phyloP scores from a whole-genome alignment of 2,329 filamentous ascomycete genomes.

The Delphinella strobiligena region DNA sequence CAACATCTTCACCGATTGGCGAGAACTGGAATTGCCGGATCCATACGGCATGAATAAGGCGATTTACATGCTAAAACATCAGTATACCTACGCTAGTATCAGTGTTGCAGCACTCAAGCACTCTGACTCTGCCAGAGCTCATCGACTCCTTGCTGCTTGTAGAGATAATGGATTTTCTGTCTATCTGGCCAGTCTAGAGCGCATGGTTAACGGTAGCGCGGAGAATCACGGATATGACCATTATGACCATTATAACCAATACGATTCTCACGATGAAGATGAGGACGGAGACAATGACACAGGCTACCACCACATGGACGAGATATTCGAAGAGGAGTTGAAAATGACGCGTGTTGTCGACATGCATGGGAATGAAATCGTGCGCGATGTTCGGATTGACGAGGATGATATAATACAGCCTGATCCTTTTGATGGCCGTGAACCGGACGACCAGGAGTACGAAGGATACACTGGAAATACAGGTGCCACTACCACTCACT shows the following conservation, averaged over 20 bases:
- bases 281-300: constrained; percentile 6
- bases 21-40: not conserved
- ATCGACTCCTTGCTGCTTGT: constrained; percentile 12
- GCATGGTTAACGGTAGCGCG: constrained; percentile 4
- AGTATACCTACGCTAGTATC: constrained; percentile 17
- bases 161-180: constrained; percentile 12
- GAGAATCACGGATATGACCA: constrained; percentile 29
- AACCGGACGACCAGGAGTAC: constrained; percentile 19
- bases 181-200: constrained; percentile 11
- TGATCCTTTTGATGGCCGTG: constrained; percentile 13
- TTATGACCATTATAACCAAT: constrained; percentile 19
- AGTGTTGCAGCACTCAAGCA: constrained; percentile 14
- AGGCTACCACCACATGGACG: constrained; percentile 5
- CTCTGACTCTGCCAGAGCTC: constrained; percentile 13
- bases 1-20: constrained; percentile 3
- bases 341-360: constrained; percentile 11
- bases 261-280: constrained; percentile 8
- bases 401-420: constrained; percentile 12
- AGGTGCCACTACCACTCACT: constrained; percentile 13
- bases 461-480: constrained; percentile 19
- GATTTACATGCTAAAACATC: constrained; percentile 17
- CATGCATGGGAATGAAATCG: constrained; percentile 8
- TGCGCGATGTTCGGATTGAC: constrained; percentile 8
- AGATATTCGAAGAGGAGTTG: constrained; percentile 6
- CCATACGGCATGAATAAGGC: not conserved